Conservation (phyloP, 768 basidiomycete genomes). For the Tricholoma hemisulphureum region DNA sequence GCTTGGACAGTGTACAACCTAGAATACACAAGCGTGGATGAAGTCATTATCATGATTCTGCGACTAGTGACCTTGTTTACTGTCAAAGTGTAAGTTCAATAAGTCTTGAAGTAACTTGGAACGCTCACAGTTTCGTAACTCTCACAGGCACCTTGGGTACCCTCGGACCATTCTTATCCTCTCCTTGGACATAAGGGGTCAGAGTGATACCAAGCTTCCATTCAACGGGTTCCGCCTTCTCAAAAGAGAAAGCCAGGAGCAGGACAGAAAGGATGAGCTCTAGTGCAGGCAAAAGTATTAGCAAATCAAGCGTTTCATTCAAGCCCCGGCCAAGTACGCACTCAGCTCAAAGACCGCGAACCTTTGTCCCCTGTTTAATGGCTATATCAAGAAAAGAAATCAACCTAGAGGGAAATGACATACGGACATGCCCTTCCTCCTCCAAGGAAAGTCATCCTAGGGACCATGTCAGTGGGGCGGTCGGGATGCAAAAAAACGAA, state of each 20-base stretch:
- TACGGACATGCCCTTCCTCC: conserved; percentile 48
- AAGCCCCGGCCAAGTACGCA: conserved; percentile 12
- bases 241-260: conserved; percentile 21
- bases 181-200: conserved; percentile 20
- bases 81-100: background rate
- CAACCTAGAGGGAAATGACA: conserved; percentile 18
- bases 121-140: conserved; percentile 7
- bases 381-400: background rate
- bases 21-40: background rate
- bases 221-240: conserved; percentile 19
- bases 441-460: conserved; percentile 45
- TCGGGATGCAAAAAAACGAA: background rate
- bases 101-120: background rate
- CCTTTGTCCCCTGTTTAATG: conserved; percentile 29
- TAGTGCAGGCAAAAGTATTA: conserved; percentile 2
- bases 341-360: conserved; percentile 41
- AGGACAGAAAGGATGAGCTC: conserved; percentile 26
- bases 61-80: background rate
- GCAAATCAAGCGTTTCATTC: background rate
- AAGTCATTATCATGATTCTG: background rate
- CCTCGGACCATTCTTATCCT: conserved; percentile 3
- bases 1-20: background rate
- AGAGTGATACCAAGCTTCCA: conserved; percentile 26
- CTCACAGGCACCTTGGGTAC: conserved; percentile 17
- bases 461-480: background rate